phyloP scores from a whole-genome alignment of 805 yeast species.

The Metschnikowia koreensis region DNA sequence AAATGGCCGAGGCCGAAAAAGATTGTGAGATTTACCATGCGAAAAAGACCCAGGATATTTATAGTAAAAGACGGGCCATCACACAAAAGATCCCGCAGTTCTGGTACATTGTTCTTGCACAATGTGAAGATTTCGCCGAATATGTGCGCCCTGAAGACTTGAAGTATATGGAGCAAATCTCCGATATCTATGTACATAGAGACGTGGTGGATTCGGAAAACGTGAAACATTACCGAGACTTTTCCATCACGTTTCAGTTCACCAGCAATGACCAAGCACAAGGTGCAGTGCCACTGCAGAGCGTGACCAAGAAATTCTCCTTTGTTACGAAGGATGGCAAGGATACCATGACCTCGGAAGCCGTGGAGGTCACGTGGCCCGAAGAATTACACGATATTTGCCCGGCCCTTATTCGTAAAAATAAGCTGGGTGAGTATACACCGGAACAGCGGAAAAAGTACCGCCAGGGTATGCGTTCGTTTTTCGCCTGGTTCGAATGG shows the following conservation, averaged over 20 bases:
- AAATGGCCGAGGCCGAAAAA: constrained; percentile 58
- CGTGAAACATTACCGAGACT: constrained; percentile 48
- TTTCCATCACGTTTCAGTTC: constrained; percentile 60
- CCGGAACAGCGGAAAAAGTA: constrained; percentile 57
- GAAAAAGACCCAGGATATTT: constrained; percentile 54
- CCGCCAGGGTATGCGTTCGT: constrained; percentile 72
- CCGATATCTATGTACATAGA: constrained; percentile 61
- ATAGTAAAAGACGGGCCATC: constrained; percentile 52
- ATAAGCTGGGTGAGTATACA: constrained; percentile 36
- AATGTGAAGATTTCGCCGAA: constrained; percentile 82
- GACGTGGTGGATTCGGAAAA: constrained; percentile 31
- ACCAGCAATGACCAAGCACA: constrained; percentile 17
- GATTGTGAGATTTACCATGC: constrained; percentile 57
- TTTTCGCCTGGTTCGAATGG: constrained; percentile 87
- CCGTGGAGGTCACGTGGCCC: constrained; percentile 70
- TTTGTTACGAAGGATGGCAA: constrained; percentile 50
- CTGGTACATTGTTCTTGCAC: constrained; percentile 85
- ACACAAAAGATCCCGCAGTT: constrained; percentile 62
- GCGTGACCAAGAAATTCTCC: constrained; percentile 58
- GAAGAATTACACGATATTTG: constrained; percentile 52
- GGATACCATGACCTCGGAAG: constrained; percentile 53
- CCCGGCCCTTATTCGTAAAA: constrained; percentile 48
- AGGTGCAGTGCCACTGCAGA: constrained; percentile 54
- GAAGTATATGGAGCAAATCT: constrained; percentile 65
- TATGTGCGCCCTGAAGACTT: constrained; percentile 74